A percentile compares a stretch with the other conserved stretches of the same genome.
Conservation (phyloP, 129 eudicot genomes). For the Artemisia annua region DNA sequence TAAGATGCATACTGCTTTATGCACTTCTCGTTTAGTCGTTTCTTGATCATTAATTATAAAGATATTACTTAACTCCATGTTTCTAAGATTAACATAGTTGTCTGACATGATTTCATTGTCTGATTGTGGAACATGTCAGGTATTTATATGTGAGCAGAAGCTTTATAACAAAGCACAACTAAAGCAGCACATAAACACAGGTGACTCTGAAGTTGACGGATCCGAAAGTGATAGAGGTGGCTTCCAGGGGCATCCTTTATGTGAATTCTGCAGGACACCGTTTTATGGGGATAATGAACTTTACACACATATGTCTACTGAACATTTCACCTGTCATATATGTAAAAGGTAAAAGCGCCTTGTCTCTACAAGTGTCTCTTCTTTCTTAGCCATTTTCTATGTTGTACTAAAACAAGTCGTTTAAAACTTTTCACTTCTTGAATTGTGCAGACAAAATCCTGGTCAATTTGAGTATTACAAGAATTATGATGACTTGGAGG, state of each 20-base stretch:
- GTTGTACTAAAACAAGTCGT: slow-evolving; percentile 2
- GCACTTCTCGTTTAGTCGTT: too few relatives aligned
- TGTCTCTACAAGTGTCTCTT: too few relatives aligned
- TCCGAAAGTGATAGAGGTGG: slow-evolving; percentile 99
- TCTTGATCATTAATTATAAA: too few relatives aligned
- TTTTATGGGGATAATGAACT: slow-evolving; percentile 96
- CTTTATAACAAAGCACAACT: too few relatives aligned
- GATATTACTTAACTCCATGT: too few relatives aligned
- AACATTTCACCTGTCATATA: slow-evolving; percentile 82
- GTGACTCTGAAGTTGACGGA: slow-evolving; percentile 98
- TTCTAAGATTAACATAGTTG: too few relatives aligned
- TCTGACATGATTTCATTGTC: too few relatives aligned
- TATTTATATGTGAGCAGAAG: too few relatives aligned
- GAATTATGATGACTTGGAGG: slow-evolving; percentile 97
- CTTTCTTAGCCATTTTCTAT: neutral
- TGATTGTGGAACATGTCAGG: too few relatives aligned
- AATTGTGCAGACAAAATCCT: slow-evolving; percentile 75
- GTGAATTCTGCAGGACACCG: slow-evolving; percentile 87
- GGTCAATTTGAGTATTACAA: slow-evolving; percentile 89
- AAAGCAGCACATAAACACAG: slow-evolving; percentile 72
- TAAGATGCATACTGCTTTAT: too few relatives aligned
- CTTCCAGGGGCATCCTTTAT: slow-evolving; percentile 83
- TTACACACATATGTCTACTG: slow-evolving; percentile 85
- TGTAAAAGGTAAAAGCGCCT: slow-evolving; percentile 65
- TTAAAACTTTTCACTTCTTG: slow-evolving; percentile 2